Evolutionary conservation across 2,329 filamentous ascomycete species (phyloP), one percentile per base, ranked within the genome.

Genomic region (Cladosporium oxysporum): DNA sequence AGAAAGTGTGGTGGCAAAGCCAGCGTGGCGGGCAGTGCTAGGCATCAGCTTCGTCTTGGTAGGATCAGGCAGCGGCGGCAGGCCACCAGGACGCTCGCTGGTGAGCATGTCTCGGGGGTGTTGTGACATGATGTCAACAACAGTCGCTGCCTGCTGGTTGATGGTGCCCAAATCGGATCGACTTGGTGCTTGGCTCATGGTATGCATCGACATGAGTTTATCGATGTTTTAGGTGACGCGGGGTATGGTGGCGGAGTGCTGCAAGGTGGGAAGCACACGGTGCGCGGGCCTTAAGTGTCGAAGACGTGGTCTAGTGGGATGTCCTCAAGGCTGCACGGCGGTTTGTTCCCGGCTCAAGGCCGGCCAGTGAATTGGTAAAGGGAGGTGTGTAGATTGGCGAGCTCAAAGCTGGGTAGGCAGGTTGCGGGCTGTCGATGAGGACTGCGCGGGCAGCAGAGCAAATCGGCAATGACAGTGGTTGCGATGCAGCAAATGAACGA

Each of bases 1-100:
- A 53, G 69, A 63, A 64, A 66, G 67, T 28, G 63, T 66, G 60
- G 66, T 57, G 60, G 57, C 57, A 26, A 21, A 26, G 41, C 29
- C 21, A 50, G 55, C 21, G 21, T 62, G 26, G 28, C n/a, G n/a
- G 31, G 50, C 26, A 28, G 35, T 23, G 44, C 18, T 35, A 41
- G 44, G 26, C 31, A 57, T n/a, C 59, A 58, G 31, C 11, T 50
- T 53, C 21, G 21, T 52, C 14, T 69, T 58, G 37, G 66, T 49
- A 53, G 53, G 16, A n/a, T 62, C 23, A 35, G 29, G 49, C 33
- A 28, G 47, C 41, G 47, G 8, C 41, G 60, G 60, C 33, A 44
- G n/a, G 59, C 12, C 58, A 44, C 58, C 26, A 35, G 55, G 55
- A 41, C 55, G 33, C 35, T 53, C 49, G n/a, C 12, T 35, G 28